phyloP scores from a whole-genome alignment of 305 asterid species.

The Fraxinus angustifolia region DNA sequence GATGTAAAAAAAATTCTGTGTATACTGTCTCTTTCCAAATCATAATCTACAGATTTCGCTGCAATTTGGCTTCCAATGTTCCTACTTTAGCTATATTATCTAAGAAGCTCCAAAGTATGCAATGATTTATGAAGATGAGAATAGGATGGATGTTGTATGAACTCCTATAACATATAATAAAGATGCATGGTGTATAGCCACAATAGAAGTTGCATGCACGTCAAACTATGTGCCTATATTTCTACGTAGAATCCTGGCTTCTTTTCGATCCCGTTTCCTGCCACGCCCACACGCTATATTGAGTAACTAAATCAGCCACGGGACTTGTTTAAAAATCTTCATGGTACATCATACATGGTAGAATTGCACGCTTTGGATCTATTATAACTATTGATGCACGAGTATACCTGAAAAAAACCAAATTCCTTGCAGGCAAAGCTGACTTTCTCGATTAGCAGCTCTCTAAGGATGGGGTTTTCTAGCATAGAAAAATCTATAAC shows the following conservation, averaged over 20 bases:
- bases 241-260: neutral
- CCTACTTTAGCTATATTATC: neutral
- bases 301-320: neutral
- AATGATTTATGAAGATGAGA: neutral
- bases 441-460: slow-evolving; percentile 34
- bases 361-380: slow-evolving; percentile 10
- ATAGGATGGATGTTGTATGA: neutral
- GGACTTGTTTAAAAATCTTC: neutral
- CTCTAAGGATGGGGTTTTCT: slow-evolving; percentile 32
- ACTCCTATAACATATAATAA: slow-evolving; percentile 2
- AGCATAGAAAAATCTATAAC: slow-evolving; percentile 50
- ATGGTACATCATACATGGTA: neutral
- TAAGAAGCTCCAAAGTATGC: slow-evolving; percentile 14
- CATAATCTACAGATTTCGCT: neutral
- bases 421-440: slow-evolving; percentile 47
- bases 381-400: neutral
- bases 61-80: neutral
- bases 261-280: neutral
- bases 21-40: neutral
- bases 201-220: neutral
- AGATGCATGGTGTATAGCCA: neutral
- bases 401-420: slow-evolving; percentile 59
- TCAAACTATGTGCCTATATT: neutral
- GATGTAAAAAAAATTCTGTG: neutral
- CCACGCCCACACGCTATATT: neutral